These are phyloP conservation scores for Cryptosporidium xiaoi DNA, from an alignment of 169 alveolate genomes.

Conservation along the genomic window DNA sequence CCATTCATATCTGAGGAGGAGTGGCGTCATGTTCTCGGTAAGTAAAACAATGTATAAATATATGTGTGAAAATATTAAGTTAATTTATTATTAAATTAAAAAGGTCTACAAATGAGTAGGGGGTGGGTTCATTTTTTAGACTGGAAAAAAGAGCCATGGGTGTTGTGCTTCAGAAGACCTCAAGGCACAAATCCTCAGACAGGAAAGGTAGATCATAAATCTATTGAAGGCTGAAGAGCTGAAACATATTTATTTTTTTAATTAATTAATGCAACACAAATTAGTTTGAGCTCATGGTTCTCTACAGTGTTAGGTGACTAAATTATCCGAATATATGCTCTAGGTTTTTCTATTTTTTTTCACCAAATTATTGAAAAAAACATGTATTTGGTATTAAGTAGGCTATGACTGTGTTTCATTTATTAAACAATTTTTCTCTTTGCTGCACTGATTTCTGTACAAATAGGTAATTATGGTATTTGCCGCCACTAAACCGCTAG, in stretches of 20 bases:
- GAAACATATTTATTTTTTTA: background rate
- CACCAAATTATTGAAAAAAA: too few species aligned
- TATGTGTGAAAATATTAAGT: background rate
- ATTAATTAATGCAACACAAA: background rate
- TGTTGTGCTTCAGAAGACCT: conserved; percentile 63
- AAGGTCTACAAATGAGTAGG: conserved; percentile 71
- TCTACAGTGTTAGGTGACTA: too few species aligned
- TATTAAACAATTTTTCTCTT: too few species aligned
- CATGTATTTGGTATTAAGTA: too few species aligned
- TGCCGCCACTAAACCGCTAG: too few species aligned
- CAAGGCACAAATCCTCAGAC: conserved; percentile 74
- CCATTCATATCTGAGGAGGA: conserved; percentile 67
- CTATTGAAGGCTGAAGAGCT: conserved; percentile 29
- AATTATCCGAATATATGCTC: too few species aligned
- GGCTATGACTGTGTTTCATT: too few species aligned
- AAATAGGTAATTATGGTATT: too few species aligned
- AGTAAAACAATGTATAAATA: background rate
- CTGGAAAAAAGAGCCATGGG: conserved; percentile 75
- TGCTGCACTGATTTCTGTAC: too few species aligned
- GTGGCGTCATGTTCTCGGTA: conserved; percentile 74
- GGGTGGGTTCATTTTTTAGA: conserved; percentile 74
- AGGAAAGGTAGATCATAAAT: conserved; percentile 46
- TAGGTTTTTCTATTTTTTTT: too few species aligned
- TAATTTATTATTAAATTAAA: background rate
- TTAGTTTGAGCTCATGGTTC: background rate